Evolutionary conservation across 345 rosid species (phyloP), one percentile per base, ranked within the genome.

Genomic region (Sisymbrium irio): DNA sequence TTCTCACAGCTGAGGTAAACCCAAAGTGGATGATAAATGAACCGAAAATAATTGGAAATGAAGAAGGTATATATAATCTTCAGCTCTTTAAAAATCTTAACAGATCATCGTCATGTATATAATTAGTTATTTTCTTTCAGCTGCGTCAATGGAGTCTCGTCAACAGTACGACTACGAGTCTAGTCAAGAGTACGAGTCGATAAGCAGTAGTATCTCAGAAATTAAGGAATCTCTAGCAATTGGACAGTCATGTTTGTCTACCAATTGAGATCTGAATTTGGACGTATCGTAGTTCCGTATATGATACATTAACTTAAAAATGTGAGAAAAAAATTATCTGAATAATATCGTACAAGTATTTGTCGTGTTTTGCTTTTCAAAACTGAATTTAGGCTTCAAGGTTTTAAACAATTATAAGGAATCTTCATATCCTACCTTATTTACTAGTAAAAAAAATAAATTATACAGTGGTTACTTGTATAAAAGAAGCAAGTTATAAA

Each of bases 201-300:
- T 6, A 49, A 35, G 20, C 37, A 71, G n/a, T 28, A 13, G 41
- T 28, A 19, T 40, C 47, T 49, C 60, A 27, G 19, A 19, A 18
- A 28, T 61, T 17, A 5, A 25, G 6, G 75, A 13, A 37, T 47
- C 67, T 36, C 19, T 71, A 11, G 19, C 59, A 46, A 36, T 62
- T 62, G 41, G 15, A 61, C 53, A 50, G 22, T 62, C 69, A 62
- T 62, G 69, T 69, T 33, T 19, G 50, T 45, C 25, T 69, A 65
- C 14, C 27, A 69, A 8, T 20, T 19, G 33, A 57, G 15, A 45
- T 42, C 22, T 69, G 8, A 8, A 41, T 55, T 65, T 33, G 18
- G 28, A 1, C 25, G 25, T 1, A 1, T 22, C 25, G 25, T 1
- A 1, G 25, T 22, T 1, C 50, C 22, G 19, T 39, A 59, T 27